Evolutionary conservation across 306 rosid genomes (phyloP), one percentile per base, ranked within the genome.

Genomic region (Macrotyloma uniflorum): DNA sequence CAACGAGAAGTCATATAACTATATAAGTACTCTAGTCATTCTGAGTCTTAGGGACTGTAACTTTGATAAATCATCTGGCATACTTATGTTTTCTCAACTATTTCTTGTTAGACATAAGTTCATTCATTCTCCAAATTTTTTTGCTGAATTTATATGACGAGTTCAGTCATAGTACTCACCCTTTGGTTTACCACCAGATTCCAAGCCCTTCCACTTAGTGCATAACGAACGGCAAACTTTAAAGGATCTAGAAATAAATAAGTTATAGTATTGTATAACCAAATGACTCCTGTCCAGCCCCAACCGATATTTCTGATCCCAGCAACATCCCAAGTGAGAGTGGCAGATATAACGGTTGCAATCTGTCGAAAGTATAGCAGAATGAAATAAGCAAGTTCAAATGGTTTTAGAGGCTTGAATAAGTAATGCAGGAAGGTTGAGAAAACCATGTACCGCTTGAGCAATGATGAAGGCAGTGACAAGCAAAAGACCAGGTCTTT

Each of bases 181-280:
- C 89, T 80, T 87, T 88, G 91, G 62, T 90, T 57, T 63, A 92
- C 86, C 28, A 88, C 87, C 53, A 87, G 75, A 50, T 85, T 83
- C 97, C 97, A 92, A 5, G 95, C 91, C 35, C 82, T 78, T 75
- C 97, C 97, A 69, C 93, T 87, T 70, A 85, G 67, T 67, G 86
- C 90, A 73, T 90, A 92, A 23, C 91, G 85, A 66, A 90, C 95
- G 20, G 82, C 86, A 69, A 92, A 92, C 82, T 92, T 92, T 49
- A 92, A 64, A 69, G 95, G 97, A 86, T 90, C 97, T 40, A 90
- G 88, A 58, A 88, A 59, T 28, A 90, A 5, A 63, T 90, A 92
- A 15, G 90, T 85, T 36, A 79, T 2, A 50, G 42, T 77, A 72
- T 85, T 89, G 87, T 74, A 91, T 43, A 89, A 1, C 97, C 94